Base-by-base conservation (phyloP, 352 stramenopile species). In the Pythium phragmitis region DNA sequence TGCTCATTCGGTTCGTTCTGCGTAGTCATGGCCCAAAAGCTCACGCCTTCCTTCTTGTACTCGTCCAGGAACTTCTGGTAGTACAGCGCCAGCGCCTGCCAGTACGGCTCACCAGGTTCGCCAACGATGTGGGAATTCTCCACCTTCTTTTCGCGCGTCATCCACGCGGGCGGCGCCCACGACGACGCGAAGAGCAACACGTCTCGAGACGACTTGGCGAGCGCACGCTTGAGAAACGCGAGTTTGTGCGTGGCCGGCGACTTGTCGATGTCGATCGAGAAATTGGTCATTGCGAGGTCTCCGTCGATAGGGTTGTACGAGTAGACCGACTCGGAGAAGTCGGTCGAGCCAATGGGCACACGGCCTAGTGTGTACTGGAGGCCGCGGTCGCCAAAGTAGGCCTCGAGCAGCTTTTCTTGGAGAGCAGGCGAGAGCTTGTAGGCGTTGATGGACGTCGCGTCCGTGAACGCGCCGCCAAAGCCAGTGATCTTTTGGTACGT, bases 381-480 rank as follows among this genome's bases (percentile, higher is more conserved):
- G 3, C 90, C 91, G 11, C 65, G 68, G 21, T 88, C 71, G 34
- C 68, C 78, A 56, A 89, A 97, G 68, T 96, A 96, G 23, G 87
- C 77, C 55, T 96, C 78, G 33, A 96, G 55, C 36, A 95, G 62
- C 39, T 81, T 64, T 21, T 90, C 66, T 54, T 96, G 87, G 8
- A 94, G 63, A 7, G 60, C 70, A 1, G 71, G 54, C 9, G 75
- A 64, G 47, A 97, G 71, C 63, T 79, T 68, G 60, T 88, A 80
- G 45, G 96, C 70, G 57, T 96, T 94, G 60, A 94, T 87, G 23
- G 88, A 76, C 41, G 88, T 76, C 2, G 87, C 67, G 57, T 97
- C 91, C 9, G 89, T 97, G 76, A 97, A 97, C n/a, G 91, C 87
- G 17, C 88, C 91, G 11, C 91, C 91, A 63, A 97, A 97, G 11